Base-by-base conservation (phyloP, 2,329 filamentous ascomycete species). In the Claviceps purpurea region DNA sequence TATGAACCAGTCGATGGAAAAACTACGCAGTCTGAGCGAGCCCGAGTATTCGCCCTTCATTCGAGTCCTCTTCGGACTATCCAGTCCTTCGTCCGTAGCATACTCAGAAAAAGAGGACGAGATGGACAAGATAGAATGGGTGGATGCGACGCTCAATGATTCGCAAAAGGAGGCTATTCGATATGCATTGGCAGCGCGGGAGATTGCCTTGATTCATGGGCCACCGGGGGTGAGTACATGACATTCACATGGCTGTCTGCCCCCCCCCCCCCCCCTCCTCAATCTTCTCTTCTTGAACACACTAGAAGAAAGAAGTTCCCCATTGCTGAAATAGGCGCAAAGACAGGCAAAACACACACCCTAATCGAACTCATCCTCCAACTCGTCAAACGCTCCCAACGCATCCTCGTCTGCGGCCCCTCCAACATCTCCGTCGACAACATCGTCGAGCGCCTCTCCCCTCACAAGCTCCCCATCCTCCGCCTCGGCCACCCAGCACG, bases 341-440 rank as follows among this genome's bases (percentile, higher is more conserved):
- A 83, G 74, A 98, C 93, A 0, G 93, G 93, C 48, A 98, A 98
- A 68, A 98, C 93, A 0, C 91, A 97, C 64, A 97, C 93, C 0
- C 71, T 98, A 41, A 91, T 98, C 54, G 93, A 98, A 67, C 75
- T 98, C 13, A 95, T 98, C 55, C 74, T 94, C n/a, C 93, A 98
- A 63, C 73, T 97, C 59, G 73, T 94, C 51, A 84, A 83, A 62
- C 79, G 80, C 24, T 78, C 82, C 38, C 76, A 84, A 51, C 81
- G 89, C 1, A 74, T 97, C 11, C 75, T 97, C 1, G 91, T 97
- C n/a, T 97, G 93, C 61, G 93, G 91, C 0, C 93, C 93, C 0
- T 95, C 89, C 34, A 98, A 98, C 65, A 90, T 98, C 59, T 93
- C 89, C 0, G 93, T 98, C 1, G 93, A 98, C 75, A 98, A 98